Conservation (phyloP, 2,329 filamentous ascomycete species). For the Diplodia intermedia region DNA sequence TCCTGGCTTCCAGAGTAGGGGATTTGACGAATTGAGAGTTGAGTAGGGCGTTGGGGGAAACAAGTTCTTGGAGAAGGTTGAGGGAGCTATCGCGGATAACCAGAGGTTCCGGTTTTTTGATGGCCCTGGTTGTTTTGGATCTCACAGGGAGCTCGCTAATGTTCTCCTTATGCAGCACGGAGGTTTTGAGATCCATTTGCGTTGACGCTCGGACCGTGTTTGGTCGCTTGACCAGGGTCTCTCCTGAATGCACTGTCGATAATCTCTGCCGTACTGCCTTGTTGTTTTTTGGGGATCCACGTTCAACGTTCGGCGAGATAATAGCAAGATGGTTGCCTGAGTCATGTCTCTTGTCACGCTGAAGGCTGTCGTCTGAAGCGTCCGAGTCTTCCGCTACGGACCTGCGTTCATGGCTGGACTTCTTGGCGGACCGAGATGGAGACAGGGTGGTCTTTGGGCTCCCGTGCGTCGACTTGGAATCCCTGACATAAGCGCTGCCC, state of each 20-base stretch:
- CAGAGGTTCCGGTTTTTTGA: constrained; percentile 40
- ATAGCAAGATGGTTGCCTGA: constrained; percentile 34
- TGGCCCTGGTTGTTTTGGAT: constrained; percentile 1
- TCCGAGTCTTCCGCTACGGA: constrained; percentile 37
- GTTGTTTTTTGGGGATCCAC: constrained; percentile 38
- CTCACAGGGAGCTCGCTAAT: constrained; percentile 23
- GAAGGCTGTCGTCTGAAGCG: constrained; percentile 40
- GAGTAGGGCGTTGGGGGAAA: constrained; percentile 44
- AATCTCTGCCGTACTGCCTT: constrained; percentile 42
- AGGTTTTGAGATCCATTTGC: constrained; percentile 35
- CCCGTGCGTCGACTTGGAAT: constrained; percentile 37
- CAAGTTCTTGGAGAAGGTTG: constrained; percentile 49
- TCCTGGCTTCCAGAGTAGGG: constrained; percentile 48
- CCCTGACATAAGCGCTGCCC: constrained; percentile 45
- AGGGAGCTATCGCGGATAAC: constrained; percentile 48
- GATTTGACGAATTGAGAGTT: constrained; percentile 48
- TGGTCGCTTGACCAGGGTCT: constrained; percentile 32
- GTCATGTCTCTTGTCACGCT: constrained; percentile 32
- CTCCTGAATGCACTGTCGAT: constrained; percentile 44
- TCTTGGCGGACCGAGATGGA: constrained; percentile 36
- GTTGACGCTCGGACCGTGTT: constrained; percentile 36
- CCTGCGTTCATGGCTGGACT: constrained; percentile 42
- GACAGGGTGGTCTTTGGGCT: constrained; percentile 40
- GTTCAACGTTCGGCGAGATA: constrained; percentile 29
- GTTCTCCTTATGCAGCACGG: constrained; percentile 32